Conservation (phyloP, 441 rosid genomes). For the Capsella rubella region DNA sequence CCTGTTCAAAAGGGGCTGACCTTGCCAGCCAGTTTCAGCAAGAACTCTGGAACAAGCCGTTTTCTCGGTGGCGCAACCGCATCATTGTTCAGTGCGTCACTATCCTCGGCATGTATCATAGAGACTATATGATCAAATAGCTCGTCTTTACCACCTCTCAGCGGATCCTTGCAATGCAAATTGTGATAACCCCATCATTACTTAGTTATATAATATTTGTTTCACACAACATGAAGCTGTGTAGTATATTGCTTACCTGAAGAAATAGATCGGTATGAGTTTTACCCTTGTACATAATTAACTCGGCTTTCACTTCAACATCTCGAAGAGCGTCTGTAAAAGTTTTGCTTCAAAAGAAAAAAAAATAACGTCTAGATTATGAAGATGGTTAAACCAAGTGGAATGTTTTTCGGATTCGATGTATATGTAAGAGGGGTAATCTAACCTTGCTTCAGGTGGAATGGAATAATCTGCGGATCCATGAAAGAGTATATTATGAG, state of each 20-base stretch:
- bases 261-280: slow-evolving; percentile 77
- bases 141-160: slow-evolving; percentile 93
- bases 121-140: slow-evolving; percentile 70
- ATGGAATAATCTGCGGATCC: slow-evolving; percentile 73
- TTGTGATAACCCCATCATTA: not conserved
- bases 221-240: slow-evolving; percentile 11
- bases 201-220: not conserved
- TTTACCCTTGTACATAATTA: slow-evolving; percentile 62
- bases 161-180: slow-evolving; percentile 74
- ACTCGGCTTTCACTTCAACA: slow-evolving; percentile 55
- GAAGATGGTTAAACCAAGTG: not conserved
- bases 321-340: slow-evolving; percentile 57
- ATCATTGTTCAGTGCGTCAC: slow-evolving; percentile 71
- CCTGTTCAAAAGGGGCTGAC: slow-evolving; percentile 76
- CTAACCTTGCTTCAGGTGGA: slow-evolving; percentile 77
- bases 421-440: not conserved
- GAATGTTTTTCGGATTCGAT: not conserved
- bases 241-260: slow-evolving; percentile 52
- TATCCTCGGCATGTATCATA: slow-evolving; percentile 66
- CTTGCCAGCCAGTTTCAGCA: slow-evolving; percentile 66
- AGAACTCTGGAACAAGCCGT: slow-evolving; percentile 83
- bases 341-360: slow-evolving; percentile 53
- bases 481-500: slow-evolving; percentile 67
- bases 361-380: not conserved
- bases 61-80: slow-evolving; percentile 69